Evolutionary conservation across 208 protist genomes (phyloP).

Genomic region (Wallacemonas sp.): DNA sequence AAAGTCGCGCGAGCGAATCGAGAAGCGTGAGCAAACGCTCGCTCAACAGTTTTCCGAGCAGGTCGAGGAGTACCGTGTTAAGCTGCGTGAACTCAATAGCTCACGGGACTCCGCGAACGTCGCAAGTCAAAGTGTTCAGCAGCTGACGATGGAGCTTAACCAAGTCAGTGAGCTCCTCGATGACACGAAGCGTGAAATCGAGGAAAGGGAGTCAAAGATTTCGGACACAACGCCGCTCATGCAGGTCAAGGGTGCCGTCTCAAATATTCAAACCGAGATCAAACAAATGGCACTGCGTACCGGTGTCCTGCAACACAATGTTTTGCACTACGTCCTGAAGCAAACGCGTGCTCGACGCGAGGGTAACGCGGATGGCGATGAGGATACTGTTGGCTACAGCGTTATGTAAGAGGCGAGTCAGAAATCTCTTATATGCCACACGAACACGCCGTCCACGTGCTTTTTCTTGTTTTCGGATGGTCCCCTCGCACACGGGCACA

Average conservation of each 20-base stretch:
- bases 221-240: conserved; percentile 88
- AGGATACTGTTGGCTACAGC: neutral
- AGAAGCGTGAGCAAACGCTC: conserved; percentile 89
- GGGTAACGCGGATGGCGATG: conserved; percentile 8
- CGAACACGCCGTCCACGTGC: too few relatives aligned
- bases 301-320: conserved; percentile 86
- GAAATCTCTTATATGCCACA: neutral
- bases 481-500: too few relatives aligned
- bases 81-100: conserved; percentile 82
- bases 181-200: conserved; percentile 83
- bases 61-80: conserved; percentile 87
- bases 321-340: conserved; percentile 83
- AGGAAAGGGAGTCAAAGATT: conserved; percentile 84
- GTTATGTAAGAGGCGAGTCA: neutral
- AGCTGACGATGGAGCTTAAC: conserved; percentile 87
- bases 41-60: conserved; percentile 90
- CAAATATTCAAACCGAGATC: conserved; percentile 83
- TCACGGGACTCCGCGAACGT: conserved; percentile 77
- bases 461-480: neutral
- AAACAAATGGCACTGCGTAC: conserved; percentile 90
- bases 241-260: conserved; percentile 86
- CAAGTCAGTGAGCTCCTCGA: conserved; percentile 84
- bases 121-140: conserved; percentile 80
- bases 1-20: conserved; percentile 82
- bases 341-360: conserved; percentile 77